Conservation (phyloP, 176 grass and related monocot genomes). For the Oryza glaberrima region DNA sequence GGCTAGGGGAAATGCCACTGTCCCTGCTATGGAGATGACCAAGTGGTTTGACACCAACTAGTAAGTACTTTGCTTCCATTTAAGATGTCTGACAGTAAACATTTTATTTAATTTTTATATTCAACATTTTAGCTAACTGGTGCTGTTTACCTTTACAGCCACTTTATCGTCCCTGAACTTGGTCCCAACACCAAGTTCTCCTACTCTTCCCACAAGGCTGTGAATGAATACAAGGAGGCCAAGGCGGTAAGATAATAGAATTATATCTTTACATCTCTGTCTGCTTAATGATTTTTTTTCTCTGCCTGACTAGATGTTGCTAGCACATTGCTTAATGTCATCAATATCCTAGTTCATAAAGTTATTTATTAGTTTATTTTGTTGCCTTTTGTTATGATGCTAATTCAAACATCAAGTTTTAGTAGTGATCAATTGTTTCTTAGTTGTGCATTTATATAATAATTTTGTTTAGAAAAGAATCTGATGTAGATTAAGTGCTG, state of each 20-base stretch:
- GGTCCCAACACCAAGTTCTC: conserved; percentile 84
- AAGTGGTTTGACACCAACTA: conserved; percentile 99
- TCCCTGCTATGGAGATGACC: conserved; percentile 99
- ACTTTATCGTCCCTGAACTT: conserved; percentile 96
- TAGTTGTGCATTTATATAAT: no score
- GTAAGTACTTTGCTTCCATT: conserved; percentile 49
- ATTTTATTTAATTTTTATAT: neutral
- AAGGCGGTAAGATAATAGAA: conserved; percentile 55
- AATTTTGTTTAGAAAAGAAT: no score
- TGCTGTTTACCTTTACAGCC: conserved; percentile 50
- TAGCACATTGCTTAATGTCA: no score
- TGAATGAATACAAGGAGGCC: conserved; percentile 95
- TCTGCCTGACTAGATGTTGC: no score
- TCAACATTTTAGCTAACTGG: neutral
- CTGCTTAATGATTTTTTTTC: no score
- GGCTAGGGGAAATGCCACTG: conserved; percentile 87
- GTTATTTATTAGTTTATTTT: no score
- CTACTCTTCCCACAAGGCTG: conserved; percentile 93
- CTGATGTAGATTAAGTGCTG: no score
- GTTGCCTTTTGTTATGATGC: no score
- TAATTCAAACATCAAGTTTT: no score
- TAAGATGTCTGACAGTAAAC: neutral
- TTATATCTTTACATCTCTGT: no score
- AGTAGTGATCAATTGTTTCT: no score
- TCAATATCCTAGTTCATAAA: no score